phyloP scores from a whole-genome alignment of 2,329 filamentous ascomycete species.

The Pestalotiopsis sp. region DNA sequence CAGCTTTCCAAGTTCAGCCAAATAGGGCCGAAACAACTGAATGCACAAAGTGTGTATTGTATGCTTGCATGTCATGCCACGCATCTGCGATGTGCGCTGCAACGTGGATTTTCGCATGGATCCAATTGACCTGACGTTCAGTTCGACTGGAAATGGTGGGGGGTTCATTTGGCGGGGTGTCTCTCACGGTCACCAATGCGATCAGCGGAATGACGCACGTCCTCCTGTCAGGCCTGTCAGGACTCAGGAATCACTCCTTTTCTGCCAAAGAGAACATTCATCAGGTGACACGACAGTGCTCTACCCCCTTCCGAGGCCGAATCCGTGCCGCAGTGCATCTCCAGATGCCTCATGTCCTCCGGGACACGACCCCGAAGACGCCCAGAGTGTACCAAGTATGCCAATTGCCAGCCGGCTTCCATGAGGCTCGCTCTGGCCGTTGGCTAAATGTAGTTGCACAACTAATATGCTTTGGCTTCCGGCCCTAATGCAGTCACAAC shows the following conservation, averaged over 20 bases:
- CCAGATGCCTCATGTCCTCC: background rate
- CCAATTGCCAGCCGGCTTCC: background rate
- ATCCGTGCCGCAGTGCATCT: background rate
- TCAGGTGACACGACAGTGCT: background rate
- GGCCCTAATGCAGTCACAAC: background rate
- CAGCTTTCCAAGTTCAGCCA: background rate
- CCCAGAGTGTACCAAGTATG: background rate
- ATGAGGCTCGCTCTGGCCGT: background rate
- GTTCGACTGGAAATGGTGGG: background rate
- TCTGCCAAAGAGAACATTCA: background rate
- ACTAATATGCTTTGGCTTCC: background rate
- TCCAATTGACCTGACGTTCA: background rate
- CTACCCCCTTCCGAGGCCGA: background rate
- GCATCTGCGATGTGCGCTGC: background rate
- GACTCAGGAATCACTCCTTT: background rate
- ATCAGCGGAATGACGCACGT: slow-evolving; percentile 8
- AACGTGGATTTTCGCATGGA: background rate
- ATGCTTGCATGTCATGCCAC: background rate
- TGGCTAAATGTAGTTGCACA: background rate
- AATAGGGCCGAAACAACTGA: background rate
- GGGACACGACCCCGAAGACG: background rate
- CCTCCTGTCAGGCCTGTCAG: background rate
- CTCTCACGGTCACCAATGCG: background rate
- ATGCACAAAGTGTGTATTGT: background rate
- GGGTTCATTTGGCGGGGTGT: background rate